Base-by-base conservation (phyloP, 1,139 yeast species). In the Pichia cactophila region DNA sequence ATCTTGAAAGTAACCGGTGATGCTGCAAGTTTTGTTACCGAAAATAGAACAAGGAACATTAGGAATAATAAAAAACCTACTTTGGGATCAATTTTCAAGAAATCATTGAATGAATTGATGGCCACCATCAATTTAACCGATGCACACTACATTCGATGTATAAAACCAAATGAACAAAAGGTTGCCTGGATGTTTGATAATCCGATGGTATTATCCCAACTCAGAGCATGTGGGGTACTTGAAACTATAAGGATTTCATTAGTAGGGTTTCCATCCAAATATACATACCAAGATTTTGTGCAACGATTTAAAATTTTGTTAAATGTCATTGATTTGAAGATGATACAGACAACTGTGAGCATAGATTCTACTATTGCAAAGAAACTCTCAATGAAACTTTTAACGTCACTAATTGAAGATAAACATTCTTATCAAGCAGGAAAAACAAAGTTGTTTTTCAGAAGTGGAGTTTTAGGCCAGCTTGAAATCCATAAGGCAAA, bases 181-280 rank as follows among this genome's bases (percentile, higher is more conserved):
- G 81, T 79, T 51, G 95, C 98, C 3, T 92, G 98, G 98, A 83
- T 82, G 63, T 92, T 92, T 69, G 96, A 89, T 61, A 88, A 95
- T 35, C 75, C 89, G 44, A 88, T 92, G 97, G 98, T 92, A 41
- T 74, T 92, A 55, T 84, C 95, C 5, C 98, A 92, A 67, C 75
- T 92, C 56, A 80, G 98, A 62, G 98, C 98, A 12, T 92, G 98
- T 74, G 98, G 98, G 80, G 98, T 92, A 45, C 74, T 92, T 58
- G 98, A 92, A 68, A 92, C 98, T 1, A 92, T 92, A 62, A 75
- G 96, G 60, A 92, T 92, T 46, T 90, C 97, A 6, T 88, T 97
- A 69, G 97, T 96, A 47, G 98, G 98, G 31, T 92, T 88, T 75
- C 98, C 98, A 29, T 85, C 97, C 0, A 77, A 97, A 64, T 89